A percentile compares a stretch with the other conserved stretches of the same genome.
Conservation (phyloP, 164 flowering plant genomes). For the Litsea cubeba region DNA sequence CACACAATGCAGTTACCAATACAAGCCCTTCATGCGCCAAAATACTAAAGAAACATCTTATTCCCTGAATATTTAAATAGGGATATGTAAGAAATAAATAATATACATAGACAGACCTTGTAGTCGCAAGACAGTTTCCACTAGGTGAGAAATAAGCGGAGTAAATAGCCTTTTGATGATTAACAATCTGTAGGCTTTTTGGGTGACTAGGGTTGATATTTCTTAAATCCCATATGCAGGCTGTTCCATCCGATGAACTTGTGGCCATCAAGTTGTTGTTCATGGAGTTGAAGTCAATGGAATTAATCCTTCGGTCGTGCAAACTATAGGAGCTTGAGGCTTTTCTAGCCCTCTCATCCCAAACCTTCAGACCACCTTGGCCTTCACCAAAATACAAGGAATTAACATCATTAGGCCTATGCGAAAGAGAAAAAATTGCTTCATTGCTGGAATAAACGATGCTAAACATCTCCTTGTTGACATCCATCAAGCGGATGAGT, state of each 20-base stretch:
- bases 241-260: constrained; percentile 81
- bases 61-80: not conserved
- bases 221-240: constrained; percentile 91
- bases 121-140: constrained; percentile 71
- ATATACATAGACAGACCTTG: constrained; percentile 44
- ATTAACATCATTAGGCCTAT: constrained; percentile 33
- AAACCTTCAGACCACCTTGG: constrained; percentile 42
- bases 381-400: constrained; percentile 72
- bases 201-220: constrained; percentile 23
- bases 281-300: constrained; percentile 61
- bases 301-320: constrained; percentile 66
- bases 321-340: constrained; percentile 37
- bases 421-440: constrained; percentile 56
- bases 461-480: constrained; percentile 68
- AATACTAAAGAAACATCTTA: not conserved
- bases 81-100: not conserved
- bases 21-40: not conserved
- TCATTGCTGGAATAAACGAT: constrained; percentile 42
- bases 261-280: constrained; percentile 70
- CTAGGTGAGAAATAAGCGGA: constrained; percentile 93
- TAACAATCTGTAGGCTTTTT: constrained; percentile 29
- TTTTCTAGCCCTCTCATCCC: constrained; percentile 63
- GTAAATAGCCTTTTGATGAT: constrained; percentile 56
- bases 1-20: not conserved
- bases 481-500: constrained; percentile 63